Conservation (phyloP, 2,329 filamentous ascomycete genomes). For the Monosporascus sp. region DNA sequence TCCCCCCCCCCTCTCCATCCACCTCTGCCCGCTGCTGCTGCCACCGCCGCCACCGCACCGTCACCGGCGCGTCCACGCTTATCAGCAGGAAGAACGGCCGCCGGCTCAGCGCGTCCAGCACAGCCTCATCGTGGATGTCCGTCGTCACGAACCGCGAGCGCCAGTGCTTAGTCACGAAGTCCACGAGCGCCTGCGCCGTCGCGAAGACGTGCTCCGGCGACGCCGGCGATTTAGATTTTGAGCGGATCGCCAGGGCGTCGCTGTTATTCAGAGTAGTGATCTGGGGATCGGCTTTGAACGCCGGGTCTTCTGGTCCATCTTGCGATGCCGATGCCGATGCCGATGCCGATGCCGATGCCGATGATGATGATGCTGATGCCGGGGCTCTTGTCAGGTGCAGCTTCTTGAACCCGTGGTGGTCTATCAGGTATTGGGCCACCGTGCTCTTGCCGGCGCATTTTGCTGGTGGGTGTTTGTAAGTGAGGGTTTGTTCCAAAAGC, state of each 20-base stretch:
- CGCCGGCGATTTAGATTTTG: neutral
- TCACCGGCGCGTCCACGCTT: conserved; percentile 85
- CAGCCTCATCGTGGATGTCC: conserved; percentile 66
- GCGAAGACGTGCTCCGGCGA: conserved; percentile 39
- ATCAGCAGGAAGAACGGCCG: conserved; percentile 91
- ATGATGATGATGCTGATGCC: conserved; percentile 2
- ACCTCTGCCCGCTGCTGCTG: conserved; percentile 26
- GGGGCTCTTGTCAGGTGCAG: conserved; percentile 50
- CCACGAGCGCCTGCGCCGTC: conserved; percentile 63
- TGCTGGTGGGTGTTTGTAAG: conserved; percentile 43
- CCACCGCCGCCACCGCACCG: conserved; percentile 76
- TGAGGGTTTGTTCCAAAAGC: conserved; percentile 2
- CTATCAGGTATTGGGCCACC: conserved; percentile 80
- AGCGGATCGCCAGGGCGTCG: neutral
- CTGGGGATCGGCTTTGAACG: neutral
- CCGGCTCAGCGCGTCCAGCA: conserved; percentile 68
- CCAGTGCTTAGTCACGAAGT: conserved; percentile 85
- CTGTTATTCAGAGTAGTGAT: neutral
- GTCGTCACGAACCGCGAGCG: conserved; percentile 78
- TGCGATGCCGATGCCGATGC: neutral
- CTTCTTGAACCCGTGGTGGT: conserved; percentile 74
- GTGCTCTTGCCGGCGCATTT: conserved; percentile 92
- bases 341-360: conserved; percentile 2
- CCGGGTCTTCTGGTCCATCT: neutral
- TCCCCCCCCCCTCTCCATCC: neutral